A percentile compares a stretch with the other conserved stretches of the same genome.
Conservation (phyloP, 2,329 filamentous ascomycete species). For the Fusarium paranaense region DNA sequence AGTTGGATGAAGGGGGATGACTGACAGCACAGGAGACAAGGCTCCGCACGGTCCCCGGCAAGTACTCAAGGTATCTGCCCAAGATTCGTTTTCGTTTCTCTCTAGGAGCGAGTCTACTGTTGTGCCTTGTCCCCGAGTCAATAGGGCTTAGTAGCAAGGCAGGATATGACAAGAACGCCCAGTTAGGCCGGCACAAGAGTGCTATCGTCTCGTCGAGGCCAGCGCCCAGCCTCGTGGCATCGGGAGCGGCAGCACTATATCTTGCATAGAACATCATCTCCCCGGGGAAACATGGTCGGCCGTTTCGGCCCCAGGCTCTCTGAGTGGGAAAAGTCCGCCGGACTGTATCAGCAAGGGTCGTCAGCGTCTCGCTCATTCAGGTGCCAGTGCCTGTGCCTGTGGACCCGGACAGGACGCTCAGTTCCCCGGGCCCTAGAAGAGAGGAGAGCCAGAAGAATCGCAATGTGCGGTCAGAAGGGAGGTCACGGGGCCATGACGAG, state of each 20-base stretch:
- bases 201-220: not conserved
- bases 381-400: constrained; percentile 21
- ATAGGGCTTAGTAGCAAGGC: not conserved
- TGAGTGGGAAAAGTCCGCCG: constrained; percentile 11
- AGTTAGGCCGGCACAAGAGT: not conserved
- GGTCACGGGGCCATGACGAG: constrained; percentile 27
- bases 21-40: constrained; percentile 23
- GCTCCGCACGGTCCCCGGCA: constrained; percentile 29
- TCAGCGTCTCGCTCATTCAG: constrained; percentile 1
- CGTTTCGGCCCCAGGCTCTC: constrained; percentile 12
- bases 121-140: not conserved
- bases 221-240: constrained; percentile 2
- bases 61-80: not conserved
- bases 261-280: constrained; percentile 38
- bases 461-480: constrained; percentile 41
- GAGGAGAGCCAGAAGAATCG: constrained; percentile 16
- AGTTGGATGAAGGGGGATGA: constrained; percentile 21
- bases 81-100: not conserved
- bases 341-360: constrained; percentile 15
- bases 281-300: constrained; percentile 18
- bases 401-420: constrained; percentile 30
- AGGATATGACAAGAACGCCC: not conserved
- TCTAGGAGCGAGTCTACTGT: not conserved
- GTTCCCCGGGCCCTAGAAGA: constrained; percentile 20
- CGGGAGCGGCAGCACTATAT: constrained; percentile 35